phyloP scores from a whole-genome alignment of 1,284 basidiomycete species.

The Amylostereum areolatum region DNA sequence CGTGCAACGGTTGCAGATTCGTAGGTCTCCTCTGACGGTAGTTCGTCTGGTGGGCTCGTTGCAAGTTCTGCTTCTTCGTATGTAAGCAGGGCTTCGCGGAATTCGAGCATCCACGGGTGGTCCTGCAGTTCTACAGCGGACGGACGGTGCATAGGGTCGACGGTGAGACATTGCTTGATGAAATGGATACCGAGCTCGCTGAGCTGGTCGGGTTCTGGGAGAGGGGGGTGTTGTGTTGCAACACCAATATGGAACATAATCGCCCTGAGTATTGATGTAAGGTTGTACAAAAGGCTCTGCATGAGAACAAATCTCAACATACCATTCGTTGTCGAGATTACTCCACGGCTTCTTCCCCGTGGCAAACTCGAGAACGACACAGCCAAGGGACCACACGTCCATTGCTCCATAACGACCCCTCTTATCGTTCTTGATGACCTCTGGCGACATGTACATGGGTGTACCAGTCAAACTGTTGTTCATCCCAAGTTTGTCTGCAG shows the following conservation, averaged over 20 bases:
- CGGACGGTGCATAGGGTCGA: constrained; percentile 83
- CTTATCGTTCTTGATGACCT: constrained; percentile 92
- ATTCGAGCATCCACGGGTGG: constrained; percentile 88
- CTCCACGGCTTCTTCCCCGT: constrained; percentile 98
- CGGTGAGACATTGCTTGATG: constrained; percentile 86
- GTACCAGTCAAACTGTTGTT: constrained; percentile 94
- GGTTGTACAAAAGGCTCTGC: constrained; percentile 20
- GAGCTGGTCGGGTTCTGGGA: constrained; percentile 89
- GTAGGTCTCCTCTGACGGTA: constrained; percentile 41
- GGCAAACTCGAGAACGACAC: constrained; percentile 93
- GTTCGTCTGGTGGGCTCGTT: constrained; percentile 40
- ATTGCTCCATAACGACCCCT: constrained; percentile 91
- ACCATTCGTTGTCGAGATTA: constrained; percentile 99
- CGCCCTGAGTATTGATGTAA: constrained; percentile 52
- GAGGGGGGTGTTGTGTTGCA: constrained; percentile 92
- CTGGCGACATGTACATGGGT: constrained; percentile 99
- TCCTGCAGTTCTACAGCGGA: constrained; percentile 82
- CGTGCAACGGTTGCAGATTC: constrained; percentile 48
- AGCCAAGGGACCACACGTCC: constrained; percentile 97
- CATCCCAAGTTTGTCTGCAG: constrained; percentile 43
- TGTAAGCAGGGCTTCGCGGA: constrained; percentile 60
- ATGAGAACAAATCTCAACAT: no score
- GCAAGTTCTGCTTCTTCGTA: constrained; percentile 63
- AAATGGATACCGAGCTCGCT: constrained; percentile 91
- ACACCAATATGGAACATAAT: constrained; percentile 99